Conservation (phyloP, 1,284 basidiomycete species). For the Psilocybe mexicana region DNA sequence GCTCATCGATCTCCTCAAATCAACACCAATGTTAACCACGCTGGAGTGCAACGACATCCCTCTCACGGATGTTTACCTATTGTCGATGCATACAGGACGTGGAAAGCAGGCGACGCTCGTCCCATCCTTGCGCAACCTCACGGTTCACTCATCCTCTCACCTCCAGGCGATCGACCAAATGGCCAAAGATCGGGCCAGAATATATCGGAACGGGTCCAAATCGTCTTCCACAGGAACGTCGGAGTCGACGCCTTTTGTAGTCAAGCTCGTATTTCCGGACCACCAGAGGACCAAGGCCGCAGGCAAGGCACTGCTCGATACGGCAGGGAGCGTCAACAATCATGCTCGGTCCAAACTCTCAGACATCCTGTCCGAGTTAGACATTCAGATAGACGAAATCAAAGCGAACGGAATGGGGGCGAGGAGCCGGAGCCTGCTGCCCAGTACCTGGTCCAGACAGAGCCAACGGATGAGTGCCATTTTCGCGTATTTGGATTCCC, state of each 20-base stretch:
- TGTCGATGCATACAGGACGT: not conserved
- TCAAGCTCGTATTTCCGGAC: not conserved
- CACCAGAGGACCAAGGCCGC: not conserved
- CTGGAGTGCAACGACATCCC: slow-evolving; percentile 11
- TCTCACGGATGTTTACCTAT: not conserved
- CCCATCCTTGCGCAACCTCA: slow-evolving; percentile 2
- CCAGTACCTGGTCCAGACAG: not conserved
- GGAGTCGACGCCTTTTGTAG: not conserved
- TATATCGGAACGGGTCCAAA: not conserved
- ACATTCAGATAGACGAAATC: not conserved
- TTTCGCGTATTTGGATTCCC: not conserved
- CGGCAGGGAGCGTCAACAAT: not conserved
- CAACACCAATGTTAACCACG: not conserved
- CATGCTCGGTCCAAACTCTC: not conserved
- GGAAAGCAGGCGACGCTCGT: not conserved
- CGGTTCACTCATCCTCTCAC: slow-evolving; percentile 4
- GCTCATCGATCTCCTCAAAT: not conserved
- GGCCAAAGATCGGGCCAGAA: not conserved
- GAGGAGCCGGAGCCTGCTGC: not conserved
- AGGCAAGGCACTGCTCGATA: not conserved
- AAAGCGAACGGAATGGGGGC: not conserved
- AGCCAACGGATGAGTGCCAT: not conserved
- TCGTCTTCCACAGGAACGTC: not conserved
- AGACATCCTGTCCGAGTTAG: not conserved
- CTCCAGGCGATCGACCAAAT: not conserved